Percentiles rank a stretch among this genome's conserved stretches.
These are phyloP conservation scores for Fusarium tupiense DNA, from an alignment of 2,329 filamentous ascomycete genomes.

Conservation along the genomic window DNA sequence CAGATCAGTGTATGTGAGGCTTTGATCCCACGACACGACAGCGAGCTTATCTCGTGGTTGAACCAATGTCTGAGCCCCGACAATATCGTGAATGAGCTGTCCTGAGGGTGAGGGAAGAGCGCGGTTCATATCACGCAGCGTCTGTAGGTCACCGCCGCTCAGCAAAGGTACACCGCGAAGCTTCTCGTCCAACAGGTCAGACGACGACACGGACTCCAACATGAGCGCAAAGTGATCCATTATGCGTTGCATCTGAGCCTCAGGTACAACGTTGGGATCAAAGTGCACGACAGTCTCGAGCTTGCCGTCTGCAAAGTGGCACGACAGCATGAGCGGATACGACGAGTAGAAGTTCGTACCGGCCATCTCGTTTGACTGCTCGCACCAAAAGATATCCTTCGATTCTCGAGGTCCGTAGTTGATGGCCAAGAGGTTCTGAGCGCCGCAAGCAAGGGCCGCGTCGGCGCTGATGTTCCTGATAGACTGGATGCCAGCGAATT, in stretches of 20 bases:
- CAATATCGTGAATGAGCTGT: slow-evolving; percentile 3
- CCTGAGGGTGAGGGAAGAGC: fast-evolving
- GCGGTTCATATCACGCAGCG: slow-evolving; percentile 1
- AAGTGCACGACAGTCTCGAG: slow-evolving; percentile 38
- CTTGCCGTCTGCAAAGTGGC: slow-evolving; percentile 20
- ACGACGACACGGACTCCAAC: neutral
- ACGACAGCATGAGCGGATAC: slow-evolving; percentile 39
- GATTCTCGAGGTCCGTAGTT: slow-evolving; percentile 20
- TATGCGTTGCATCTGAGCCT: slow-evolving; percentile 22
- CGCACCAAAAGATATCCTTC: slow-evolving; percentile 24
- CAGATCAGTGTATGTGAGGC: slow-evolving; percentile 53
- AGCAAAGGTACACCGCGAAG: neutral
- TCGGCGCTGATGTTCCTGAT: slow-evolving; percentile 33
- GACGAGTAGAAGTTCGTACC: slow-evolving; percentile 41
- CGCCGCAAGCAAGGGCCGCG: slow-evolving; percentile 25
- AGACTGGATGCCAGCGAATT: slow-evolving; percentile 25
- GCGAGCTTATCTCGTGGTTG: slow-evolving; percentile 14
- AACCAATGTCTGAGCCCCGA: neutral
- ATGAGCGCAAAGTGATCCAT: slow-evolving; percentile 33
- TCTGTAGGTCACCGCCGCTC: neutral
- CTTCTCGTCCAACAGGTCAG: neutral
- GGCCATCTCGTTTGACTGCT: slow-evolving; percentile 36
- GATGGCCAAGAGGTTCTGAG: slow-evolving; percentile 37
- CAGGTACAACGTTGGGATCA: slow-evolving; percentile 11
- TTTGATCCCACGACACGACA: slow-evolving; percentile 54